Percentiles rank a stretch among this genome's conserved stretches.
These are phyloP conservation scores for Thecaphora thlaspeos DNA, from an alignment of 1,284 basidiomycete genomes.

Conservation along the genomic window DNA sequence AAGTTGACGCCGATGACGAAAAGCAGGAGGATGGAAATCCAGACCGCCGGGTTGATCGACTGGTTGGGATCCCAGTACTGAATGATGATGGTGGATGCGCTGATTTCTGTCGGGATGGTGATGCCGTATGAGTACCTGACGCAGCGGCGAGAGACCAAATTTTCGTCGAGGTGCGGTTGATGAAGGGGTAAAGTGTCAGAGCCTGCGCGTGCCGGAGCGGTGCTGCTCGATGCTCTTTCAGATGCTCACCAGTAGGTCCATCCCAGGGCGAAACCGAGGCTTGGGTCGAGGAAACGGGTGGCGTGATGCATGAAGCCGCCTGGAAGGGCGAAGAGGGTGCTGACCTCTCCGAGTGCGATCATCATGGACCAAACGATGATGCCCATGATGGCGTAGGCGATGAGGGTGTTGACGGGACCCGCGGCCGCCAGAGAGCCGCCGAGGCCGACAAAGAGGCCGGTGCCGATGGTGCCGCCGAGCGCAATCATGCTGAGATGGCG, in stretches of 20 bases:
- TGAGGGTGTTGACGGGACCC: constrained; percentile 60
- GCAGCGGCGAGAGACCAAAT: no score
- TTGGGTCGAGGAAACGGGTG: constrained; percentile 74
- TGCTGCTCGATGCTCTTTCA: no score
- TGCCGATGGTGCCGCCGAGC: constrained; percentile 52
- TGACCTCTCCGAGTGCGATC: constrained; percentile 61
- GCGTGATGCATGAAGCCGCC: constrained; percentile 78
- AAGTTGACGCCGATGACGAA: constrained; percentile 49
- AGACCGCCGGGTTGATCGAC: constrained; percentile 61
- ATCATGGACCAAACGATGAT: constrained; percentile 51
- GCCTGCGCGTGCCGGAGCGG: no score
- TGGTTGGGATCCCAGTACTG: constrained; percentile 63
- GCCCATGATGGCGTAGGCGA: constrained; percentile 58
- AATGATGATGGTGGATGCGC: constrained; percentile 30
- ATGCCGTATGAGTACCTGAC: constrained; percentile 56
- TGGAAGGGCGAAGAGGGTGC: constrained; percentile 63
- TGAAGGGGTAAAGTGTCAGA: no score
- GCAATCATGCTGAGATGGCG: constrained; percentile 51
- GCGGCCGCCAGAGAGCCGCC: constrained; percentile 63
- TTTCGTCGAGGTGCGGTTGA: no score
- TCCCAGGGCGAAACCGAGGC: constrained; percentile 66
- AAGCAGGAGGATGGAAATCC: constrained; percentile 63
- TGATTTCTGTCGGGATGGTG: constrained; percentile 65
- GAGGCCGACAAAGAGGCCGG: constrained; percentile 69
- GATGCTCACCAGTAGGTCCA: constrained; percentile 70